Percentiles rank a stretch among this genome's conserved stretches.
These are phyloP conservation scores for Phytophthora sansomeana DNA, from an alignment of 352 stramenopile genomes.

Conservation along the genomic window DNA sequence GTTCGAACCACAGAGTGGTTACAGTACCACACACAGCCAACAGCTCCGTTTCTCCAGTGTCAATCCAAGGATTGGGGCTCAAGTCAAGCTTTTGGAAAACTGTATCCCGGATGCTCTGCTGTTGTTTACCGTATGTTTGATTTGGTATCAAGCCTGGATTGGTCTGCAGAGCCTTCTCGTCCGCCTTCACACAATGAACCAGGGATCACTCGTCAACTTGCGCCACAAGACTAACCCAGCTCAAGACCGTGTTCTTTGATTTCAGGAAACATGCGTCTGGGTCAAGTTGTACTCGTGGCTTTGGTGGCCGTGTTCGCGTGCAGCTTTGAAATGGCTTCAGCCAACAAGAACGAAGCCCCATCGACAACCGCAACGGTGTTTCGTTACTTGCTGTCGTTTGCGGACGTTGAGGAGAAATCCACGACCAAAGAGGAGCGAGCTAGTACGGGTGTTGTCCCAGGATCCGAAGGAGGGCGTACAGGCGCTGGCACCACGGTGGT, in stretches of 20 bases:
- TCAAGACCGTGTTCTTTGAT: neutral
- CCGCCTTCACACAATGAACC: neutral
- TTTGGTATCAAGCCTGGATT: conserved; percentile 1
- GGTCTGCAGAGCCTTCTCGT: neutral
- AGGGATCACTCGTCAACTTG: conserved; percentile 21
- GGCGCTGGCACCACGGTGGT: conserved; percentile 19
- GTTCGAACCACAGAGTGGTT: no score
- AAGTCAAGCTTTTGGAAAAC: conserved; percentile 15
- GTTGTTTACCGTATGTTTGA: conserved; percentile 18
- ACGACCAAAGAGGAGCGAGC: conserved; percentile 19
- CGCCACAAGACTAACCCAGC: neutral
- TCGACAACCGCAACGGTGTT: neutral
- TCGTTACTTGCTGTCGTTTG: conserved; percentile 18
- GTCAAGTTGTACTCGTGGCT: conserved; percentile 6
- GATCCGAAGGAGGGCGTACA: conserved; percentile 19
- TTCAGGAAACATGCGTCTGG: conserved; percentile 12
- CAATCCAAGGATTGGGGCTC: conserved; percentile 15
- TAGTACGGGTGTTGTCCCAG: conserved; percentile 7
- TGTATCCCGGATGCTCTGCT: conserved; percentile 7
- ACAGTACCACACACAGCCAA: no score
- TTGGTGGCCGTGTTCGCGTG: conserved; percentile 7
- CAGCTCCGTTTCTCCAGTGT: conserved; percentile 16
- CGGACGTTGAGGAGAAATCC: conserved; percentile 6
- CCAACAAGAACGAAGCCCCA: conserved; percentile 3
- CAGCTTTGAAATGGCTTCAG: neutral